Conservation (phyloP, 2,329 filamentous ascomycete species). For the Cryphonectria nitschkei region DNA sequence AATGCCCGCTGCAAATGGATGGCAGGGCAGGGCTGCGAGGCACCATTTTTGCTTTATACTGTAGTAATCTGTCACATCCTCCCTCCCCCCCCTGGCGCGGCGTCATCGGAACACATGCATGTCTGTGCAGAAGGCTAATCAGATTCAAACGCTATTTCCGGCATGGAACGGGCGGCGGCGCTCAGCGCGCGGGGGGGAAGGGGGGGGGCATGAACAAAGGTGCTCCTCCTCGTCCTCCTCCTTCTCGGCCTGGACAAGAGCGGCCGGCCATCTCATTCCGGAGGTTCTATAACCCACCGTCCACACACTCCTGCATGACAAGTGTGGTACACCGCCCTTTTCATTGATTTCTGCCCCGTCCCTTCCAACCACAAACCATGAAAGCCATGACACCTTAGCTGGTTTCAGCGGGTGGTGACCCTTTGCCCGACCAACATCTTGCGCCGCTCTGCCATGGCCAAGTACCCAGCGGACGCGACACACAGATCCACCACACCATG, state of each 20-base stretch:
- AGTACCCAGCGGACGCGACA: slow-evolving; percentile 16
- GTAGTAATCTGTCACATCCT: slow-evolving; percentile 22
- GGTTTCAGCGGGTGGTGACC: slow-evolving; percentile 12
- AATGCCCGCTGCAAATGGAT: slow-evolving; percentile 4
- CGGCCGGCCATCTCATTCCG: slow-evolving; percentile 19
- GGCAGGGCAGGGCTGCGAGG: slow-evolving; percentile 20
- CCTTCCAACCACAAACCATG: slow-evolving; percentile 7
- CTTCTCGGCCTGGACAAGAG: slow-evolving; percentile 22
- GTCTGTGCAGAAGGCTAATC: slow-evolving; percentile 18
- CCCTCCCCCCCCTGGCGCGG: slow-evolving; percentile 13
- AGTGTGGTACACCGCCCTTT: slow-evolving; percentile 27
- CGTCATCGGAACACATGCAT: slow-evolving; percentile 27
- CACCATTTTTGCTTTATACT: slow-evolving; percentile 20
- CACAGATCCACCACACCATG: not conserved
- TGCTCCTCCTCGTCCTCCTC: slow-evolving; percentile 12
- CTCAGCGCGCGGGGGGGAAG: slow-evolving; percentile 13
- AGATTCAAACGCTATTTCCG: slow-evolving; percentile 26
- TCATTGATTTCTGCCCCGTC: slow-evolving; percentile 15
- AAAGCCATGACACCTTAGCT: slow-evolving; percentile 17
- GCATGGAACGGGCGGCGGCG: slow-evolving; percentile 19
- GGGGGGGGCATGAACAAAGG: slow-evolving; percentile 11
- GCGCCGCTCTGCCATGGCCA: slow-evolving; percentile 7
- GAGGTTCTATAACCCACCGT: slow-evolving; percentile 21
- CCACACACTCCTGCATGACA: slow-evolving; percentile 17
- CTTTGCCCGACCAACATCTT: slow-evolving; percentile 15